Evolutionary conservation across 805 yeast species (phyloP), one percentile per base, ranked within the genome.

Genomic region (Metschnikowia proteae): DNA sequence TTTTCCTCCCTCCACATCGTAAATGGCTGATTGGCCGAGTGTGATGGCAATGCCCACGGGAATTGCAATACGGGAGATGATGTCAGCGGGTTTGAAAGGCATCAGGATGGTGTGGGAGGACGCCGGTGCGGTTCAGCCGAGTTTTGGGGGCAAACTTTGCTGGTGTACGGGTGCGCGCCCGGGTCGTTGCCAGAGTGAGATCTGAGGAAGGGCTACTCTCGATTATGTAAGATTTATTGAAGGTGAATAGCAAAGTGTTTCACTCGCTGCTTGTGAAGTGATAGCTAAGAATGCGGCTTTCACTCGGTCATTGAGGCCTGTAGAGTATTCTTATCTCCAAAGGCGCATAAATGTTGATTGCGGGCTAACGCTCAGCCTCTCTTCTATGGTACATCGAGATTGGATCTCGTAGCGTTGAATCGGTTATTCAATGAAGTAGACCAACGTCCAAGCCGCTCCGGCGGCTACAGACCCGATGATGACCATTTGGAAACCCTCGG

Each of bases 401-500:
- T 32, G 29, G n/a, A 17, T 37, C 45, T 42, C 38, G 38, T 26
- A 10, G 30, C 32, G 13, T 10, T 8, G n/a, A 10, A 13, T 13
- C 41, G 4, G 31, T 42, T 38, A 52, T 48, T 84, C 96, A 52
- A 92, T 82, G 54, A 84, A 65, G 64, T 83, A 85, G 31, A 92
- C 99, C 63, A 91, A 79, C 39, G 81, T 81, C 96, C 96, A 92
- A 8, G 99, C 99, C 25, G 96, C 87, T 4, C 96, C 96, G 4
- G 99, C 98, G 23, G 99, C 98, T 30, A 86, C 72, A n/a, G 97
- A 95, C 35, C 99, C 99, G 44, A 88, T 91, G n/a, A 85, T 68
- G 46, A 89, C 83, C 98, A 94, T 92, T 69, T 89, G 95, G 17
- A 85, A 49, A 38, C 97, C 98, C 66, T 91, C 97, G 45, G 74